Evolutionary conservation across 371 early-diverging fungal species (phyloP), one percentile per base, ranked within the genome.

Genomic region (Chytridium lagenaria): DNA sequence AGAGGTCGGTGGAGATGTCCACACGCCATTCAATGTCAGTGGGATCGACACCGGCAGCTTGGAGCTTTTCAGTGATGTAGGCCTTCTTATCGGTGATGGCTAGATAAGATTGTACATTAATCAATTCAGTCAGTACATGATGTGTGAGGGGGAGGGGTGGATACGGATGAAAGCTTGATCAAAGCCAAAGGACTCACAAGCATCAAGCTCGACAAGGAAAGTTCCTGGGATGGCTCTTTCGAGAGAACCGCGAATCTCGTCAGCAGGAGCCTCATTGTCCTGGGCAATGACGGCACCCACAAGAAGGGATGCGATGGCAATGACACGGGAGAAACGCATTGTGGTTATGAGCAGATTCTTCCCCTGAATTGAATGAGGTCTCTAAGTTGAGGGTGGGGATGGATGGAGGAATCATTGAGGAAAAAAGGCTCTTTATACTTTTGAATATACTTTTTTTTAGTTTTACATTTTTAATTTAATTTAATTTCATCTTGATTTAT

Each of bases 21-120:
- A 40, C 28, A 19, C 73, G 68, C 12, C 57, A 5, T 19, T 16
- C 33, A 34, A 63, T 63, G 63, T 63, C 63, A 7, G 22, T 30
- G 57, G 57, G 15, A 30, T 7, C 15, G 57, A 55, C 26, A 55
- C 57, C 57, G 57, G 26, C 57, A 10, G 22, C 57, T 7, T 5
- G 15, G 7, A 55, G 26, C 57, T 55, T 55, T 30, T 55, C 57
- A 30, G 26, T 55, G 26, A 55, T 30, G 57, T 55, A 55, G 57
- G 57, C 57, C 57, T 55, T 7, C 7, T 5, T 23, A 55, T 55
- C 57, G 16, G 10, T 26, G 30, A 55, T 30, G 10, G 10, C 57
- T 44, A 44, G n/a, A n/a, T n/a, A n/a, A n/a, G n/a, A 44, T 44
- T 7, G 19, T 44, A 44, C 7, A 44, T 19, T 12, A 7, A 52